These are phyloP conservation scores for Hypocrella siamensis DNA, from an alignment of 2,329 filamentous ascomycete genomes.

Conservation along the genomic window DNA sequence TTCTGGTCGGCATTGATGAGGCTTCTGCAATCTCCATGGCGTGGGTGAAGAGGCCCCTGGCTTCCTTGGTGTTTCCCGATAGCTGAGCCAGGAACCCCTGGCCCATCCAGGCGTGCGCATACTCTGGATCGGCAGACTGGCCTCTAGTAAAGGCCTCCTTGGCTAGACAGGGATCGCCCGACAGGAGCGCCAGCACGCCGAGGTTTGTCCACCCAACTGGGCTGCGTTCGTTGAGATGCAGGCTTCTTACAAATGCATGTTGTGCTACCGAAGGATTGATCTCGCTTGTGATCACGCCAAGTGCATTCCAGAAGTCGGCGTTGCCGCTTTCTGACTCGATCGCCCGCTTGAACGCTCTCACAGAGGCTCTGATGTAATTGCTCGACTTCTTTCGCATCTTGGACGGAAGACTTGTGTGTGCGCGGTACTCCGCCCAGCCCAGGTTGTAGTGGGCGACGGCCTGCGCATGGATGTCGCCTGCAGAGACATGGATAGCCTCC, in stretches of 20 bases:
- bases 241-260: conserved; percentile 79
- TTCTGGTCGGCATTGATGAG: conserved; percentile 54
- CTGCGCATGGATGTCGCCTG: conserved; percentile 68
- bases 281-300: conserved; percentile 78
- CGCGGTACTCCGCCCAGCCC: conserved; percentile 81
- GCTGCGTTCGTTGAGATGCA: conserved; percentile 84
- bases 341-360: conserved; percentile 84
- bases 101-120: conserved; percentile 83
- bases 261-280: conserved; percentile 80
- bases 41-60: conserved; percentile 75
- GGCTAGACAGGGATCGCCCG: conserved; percentile 72
- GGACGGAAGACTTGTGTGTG: conserved; percentile 49
- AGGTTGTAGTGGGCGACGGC: conserved; percentile 96
- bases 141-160: conserved; percentile 81
- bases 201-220: conserved; percentile 83
- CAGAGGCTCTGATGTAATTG: conserved; percentile 62
- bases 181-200: conserved; percentile 69
- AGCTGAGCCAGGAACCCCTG: conserved; percentile 75
- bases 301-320: conserved; percentile 89
- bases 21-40: conserved; percentile 85
- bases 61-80: conserved; percentile 59
- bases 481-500: conserved; percentile 58
- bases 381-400: conserved; percentile 40
- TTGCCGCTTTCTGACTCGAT: conserved; percentile 94
- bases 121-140: conserved; percentile 89